A percentile compares a stretch with the other conserved stretches of the same genome.
phyloP scores from a whole-genome alignment of 441 rosid genomes.

The Erodium trifolium region DNA sequence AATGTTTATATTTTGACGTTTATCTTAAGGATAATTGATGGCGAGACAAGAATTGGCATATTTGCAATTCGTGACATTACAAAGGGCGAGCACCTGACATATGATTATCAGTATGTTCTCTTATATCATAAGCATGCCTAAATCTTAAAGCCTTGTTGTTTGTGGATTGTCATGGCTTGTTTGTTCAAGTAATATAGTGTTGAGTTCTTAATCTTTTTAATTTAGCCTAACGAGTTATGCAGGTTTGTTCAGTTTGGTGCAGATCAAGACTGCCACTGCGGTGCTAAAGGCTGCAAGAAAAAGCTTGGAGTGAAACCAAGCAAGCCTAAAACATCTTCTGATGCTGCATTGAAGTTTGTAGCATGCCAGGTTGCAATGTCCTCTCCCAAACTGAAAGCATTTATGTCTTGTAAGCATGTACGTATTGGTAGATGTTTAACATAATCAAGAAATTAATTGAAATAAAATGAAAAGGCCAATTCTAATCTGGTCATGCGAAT shows the following conservation, averaged over 20 bases:
- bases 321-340: constrained; percentile 63
- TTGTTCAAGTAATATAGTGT: neutral
- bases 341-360: constrained; percentile 52
- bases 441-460: constrained; percentile 11
- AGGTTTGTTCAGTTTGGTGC: constrained; percentile 99
- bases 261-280: constrained; percentile 97
- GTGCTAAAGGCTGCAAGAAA: constrained; percentile 66
- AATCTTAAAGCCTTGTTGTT: too few species aligned
- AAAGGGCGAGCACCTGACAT: constrained; percentile 89
- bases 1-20: constrained; percentile 12
- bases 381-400: constrained; percentile 45
- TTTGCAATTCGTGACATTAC: constrained; percentile 74
- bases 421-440: constrained; percentile 19
- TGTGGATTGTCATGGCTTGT: too few species aligned
- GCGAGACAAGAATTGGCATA: constrained; percentile 97
- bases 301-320: constrained; percentile 86
- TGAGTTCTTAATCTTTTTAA: constrained; percentile 9
- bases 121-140: too few species aligned
- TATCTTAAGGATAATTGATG: constrained; percentile 79
- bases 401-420: constrained; percentile 38
- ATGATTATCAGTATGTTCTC: constrained; percentile 80
- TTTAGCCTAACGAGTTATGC: constrained; percentile 53
- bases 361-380: constrained; percentile 58
- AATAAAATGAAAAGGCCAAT: too few species aligned
- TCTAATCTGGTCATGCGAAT: too few species aligned